Conservation (phyloP, 306 rosid species). For the Dalbergia cultrata region DNA sequence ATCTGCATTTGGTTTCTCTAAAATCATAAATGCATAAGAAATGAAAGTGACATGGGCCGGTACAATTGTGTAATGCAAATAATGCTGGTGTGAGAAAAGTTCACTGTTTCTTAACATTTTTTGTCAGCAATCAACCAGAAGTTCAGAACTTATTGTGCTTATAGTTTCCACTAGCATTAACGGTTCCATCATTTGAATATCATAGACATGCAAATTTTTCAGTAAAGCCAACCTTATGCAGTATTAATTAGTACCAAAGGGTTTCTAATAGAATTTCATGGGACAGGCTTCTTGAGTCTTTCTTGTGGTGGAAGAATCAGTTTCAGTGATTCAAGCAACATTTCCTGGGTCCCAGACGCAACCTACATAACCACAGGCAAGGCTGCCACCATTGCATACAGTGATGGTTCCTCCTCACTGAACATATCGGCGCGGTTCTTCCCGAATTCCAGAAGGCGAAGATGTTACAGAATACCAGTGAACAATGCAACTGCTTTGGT, state of each 20-base stretch:
- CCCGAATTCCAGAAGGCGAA: slow-evolving; percentile 53
- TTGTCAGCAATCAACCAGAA: not conserved
- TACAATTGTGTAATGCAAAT: not conserved
- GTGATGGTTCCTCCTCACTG: slow-evolving; percentile 48
- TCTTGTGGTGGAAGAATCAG: slow-evolving; percentile 83
- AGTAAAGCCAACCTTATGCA: not conserved
- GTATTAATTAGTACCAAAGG: not conserved
- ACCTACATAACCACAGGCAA: slow-evolving; percentile 69
- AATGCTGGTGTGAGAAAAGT: not conserved
- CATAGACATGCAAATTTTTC: slow-evolving; percentile 19
- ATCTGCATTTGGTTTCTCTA: not conserved
- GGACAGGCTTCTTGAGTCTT: slow-evolving; percentile 87
- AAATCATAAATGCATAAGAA: slow-evolving; percentile 8
- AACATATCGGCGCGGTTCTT: slow-evolving; percentile 66
- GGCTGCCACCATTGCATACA: slow-evolving; percentile 52
- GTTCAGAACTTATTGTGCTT: slow-evolving; percentile 2
- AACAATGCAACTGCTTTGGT: slow-evolving; percentile 64
- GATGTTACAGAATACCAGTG: slow-evolving; percentile 68
- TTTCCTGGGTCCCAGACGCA: slow-evolving; percentile 81
- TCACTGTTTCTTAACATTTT: too few species aligned
- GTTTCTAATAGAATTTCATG: slow-evolving; percentile 43
- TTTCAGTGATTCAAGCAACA: slow-evolving; percentile 66
- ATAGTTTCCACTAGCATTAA: not conserved
- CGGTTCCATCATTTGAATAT: slow-evolving; percentile 2
- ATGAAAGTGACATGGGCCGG: not conserved